Conservation (phyloP, 495 filamentous ascomycete genomes). For the Penicillium macrosclerotiorum region DNA sequence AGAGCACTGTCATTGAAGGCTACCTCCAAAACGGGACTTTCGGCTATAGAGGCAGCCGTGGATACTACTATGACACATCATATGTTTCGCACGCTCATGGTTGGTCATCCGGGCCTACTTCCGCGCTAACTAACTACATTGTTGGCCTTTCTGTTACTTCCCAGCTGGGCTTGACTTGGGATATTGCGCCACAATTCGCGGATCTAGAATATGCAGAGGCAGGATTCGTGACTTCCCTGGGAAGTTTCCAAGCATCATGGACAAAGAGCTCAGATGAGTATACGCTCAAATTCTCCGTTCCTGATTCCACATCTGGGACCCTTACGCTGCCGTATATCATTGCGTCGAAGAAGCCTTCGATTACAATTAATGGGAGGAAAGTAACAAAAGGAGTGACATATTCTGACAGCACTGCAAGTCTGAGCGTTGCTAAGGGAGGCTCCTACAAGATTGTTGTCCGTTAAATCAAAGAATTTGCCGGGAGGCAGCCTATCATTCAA, state of each 20-base stretch:
- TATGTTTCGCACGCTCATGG: slow-evolving; percentile 58
- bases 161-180: slow-evolving; percentile 50
- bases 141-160: slow-evolving; percentile 51
- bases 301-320: slow-evolving; percentile 45
- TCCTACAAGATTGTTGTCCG: slow-evolving; percentile 28
- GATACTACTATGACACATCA: slow-evolving; percentile 34
- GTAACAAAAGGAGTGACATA: slow-evolving; percentile 20
- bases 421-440: slow-evolving; percentile 25
- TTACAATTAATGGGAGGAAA: slow-evolving; percentile 28
- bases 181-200: slow-evolving; percentile 50
- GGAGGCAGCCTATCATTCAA: no score
- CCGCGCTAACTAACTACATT: slow-evolving; percentile 50
- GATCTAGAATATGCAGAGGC: slow-evolving; percentile 50
- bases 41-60: slow-evolving; percentile 52
- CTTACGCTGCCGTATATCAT: slow-evolving; percentile 34
- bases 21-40: slow-evolving; percentile 54
- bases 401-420: slow-evolving; percentile 18
- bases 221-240: slow-evolving; percentile 54
- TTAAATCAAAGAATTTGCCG: background rate
- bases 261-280: slow-evolving; percentile 29
- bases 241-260: slow-evolving; percentile 48
- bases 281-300: slow-evolving; percentile 38
- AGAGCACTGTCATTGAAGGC: slow-evolving; percentile 59
- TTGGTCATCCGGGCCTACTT: slow-evolving; percentile 60
- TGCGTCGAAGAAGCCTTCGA: slow-evolving; percentile 22